Evolutionary conservation across 441 rosid species (phyloP).

Genomic region (Erodium moschatum): DNA sequence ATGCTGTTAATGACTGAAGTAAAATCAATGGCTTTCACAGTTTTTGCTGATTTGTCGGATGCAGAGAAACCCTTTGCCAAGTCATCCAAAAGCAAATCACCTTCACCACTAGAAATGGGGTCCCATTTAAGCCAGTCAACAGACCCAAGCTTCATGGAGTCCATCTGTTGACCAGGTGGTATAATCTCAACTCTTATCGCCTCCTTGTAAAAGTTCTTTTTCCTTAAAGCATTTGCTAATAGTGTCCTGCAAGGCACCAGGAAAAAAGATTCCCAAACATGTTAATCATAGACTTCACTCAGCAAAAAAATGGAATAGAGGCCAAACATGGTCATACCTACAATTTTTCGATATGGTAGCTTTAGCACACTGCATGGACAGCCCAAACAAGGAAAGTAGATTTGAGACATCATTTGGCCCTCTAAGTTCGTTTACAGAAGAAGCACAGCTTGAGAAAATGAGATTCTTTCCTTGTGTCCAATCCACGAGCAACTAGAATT

Average conservation of each 20-base stretch:
- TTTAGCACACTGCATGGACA: constrained; percentile 61
- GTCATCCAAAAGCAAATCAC: constrained; percentile 71
- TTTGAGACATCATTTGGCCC: constrained; percentile 84
- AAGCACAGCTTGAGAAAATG: constrained; percentile 59
- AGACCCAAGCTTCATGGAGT: constrained; percentile 33
- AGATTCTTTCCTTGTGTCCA: constrained; percentile 79
- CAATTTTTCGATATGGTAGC: constrained; percentile 68
- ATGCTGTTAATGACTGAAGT: constrained; percentile 38
- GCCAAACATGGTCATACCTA: constrained; percentile 40
- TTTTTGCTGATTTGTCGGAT: constrained; percentile 29
- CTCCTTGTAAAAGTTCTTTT: constrained; percentile 65
- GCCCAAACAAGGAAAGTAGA: constrained; percentile 61
- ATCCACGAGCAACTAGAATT: constrained; percentile 61
- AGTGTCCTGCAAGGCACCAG: constrained; percentile 42
- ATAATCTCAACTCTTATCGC: constrained; percentile 53
- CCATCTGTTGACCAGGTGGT: constrained; percentile 32
- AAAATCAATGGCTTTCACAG: constrained; percentile 55
- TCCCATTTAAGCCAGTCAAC: constrained; percentile 69
- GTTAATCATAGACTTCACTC: constrained; percentile 8
- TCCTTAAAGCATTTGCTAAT: constrained; percentile 55
- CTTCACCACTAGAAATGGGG: constrained; percentile 78
- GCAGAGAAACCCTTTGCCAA: constrained; percentile 47
- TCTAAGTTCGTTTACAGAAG: constrained; percentile 66
- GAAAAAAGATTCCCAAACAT: constrained; percentile 8
- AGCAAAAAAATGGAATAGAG: constrained; percentile 2